These are phyloP conservation scores for Fonsecaea erecta DNA, from an alignment of 2,329 filamentous ascomycete species.

Conservation along the genomic window DNA sequence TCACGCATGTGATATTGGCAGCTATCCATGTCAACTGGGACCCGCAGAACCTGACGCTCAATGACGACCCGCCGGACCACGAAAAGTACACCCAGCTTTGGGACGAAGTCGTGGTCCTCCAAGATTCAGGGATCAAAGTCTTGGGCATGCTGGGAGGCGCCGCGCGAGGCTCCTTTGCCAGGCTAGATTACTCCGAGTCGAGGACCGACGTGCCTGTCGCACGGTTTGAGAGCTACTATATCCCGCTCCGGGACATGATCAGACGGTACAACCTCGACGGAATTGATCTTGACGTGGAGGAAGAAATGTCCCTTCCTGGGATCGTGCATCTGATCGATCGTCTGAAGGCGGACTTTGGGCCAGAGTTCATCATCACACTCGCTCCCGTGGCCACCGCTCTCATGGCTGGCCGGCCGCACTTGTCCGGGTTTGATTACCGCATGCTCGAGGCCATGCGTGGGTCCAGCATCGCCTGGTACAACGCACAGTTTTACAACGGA, in stretches of 20 bases:
- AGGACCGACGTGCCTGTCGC: slow-evolving; percentile 44
- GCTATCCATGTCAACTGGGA: slow-evolving; percentile 80
- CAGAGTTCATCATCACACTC: slow-evolving; percentile 68
- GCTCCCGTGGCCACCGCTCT: slow-evolving; percentile 81
- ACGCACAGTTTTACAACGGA: slow-evolving; percentile 90
- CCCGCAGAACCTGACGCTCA: slow-evolving; percentile 72
- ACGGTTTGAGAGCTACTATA: slow-evolving; percentile 75
- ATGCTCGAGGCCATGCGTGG: slow-evolving; percentile 71
- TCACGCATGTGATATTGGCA: slow-evolving; percentile 84
- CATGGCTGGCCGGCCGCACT: slow-evolving; percentile 59
- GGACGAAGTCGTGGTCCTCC: slow-evolving; percentile 74
- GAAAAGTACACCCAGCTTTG: slow-evolving; percentile 73
- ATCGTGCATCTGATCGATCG: slow-evolving; percentile 70
- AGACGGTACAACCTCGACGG: slow-evolving; percentile 67
- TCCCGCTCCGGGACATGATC: slow-evolving; percentile 69
- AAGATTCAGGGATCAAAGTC: slow-evolving; percentile 75
- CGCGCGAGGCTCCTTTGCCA: slow-evolving; percentile 72
- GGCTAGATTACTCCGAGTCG: slow-evolving; percentile 59
- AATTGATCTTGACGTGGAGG: slow-evolving; percentile 79
- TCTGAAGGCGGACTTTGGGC: slow-evolving; percentile 58
- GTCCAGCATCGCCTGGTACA: slow-evolving; percentile 78
- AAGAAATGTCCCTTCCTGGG: slow-evolving; percentile 70
- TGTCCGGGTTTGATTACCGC: slow-evolving; percentile 82
- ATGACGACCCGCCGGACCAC: slow-evolving; percentile 74
- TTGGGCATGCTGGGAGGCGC: slow-evolving; percentile 88